These are phyloP conservation scores for Pleurotus tuoliensis DNA, from an alignment of 768 basidiomycete genomes.

Conservation along the genomic window DNA sequence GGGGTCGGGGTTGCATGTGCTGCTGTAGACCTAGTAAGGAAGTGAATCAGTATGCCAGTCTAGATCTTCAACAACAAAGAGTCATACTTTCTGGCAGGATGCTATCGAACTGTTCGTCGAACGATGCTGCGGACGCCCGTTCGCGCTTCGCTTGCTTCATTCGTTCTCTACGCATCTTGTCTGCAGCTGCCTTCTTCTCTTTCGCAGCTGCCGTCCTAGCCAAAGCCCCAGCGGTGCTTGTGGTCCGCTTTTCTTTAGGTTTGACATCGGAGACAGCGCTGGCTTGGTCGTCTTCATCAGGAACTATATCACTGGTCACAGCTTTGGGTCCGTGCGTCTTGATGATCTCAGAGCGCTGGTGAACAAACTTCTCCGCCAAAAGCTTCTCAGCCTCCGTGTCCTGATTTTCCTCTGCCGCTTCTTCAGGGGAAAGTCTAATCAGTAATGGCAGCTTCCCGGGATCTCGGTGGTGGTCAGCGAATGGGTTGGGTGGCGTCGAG, in stretches of 20 bases:
- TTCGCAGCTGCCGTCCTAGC: slow-evolving; percentile 19
- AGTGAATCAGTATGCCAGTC: not conserved
- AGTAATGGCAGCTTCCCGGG: slow-evolving; percentile 34
- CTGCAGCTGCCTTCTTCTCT: slow-evolving; percentile 23
- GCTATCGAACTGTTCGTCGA: slow-evolving; percentile 7
- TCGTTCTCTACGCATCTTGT: slow-evolving; percentile 17
- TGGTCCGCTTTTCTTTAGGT: slow-evolving; percentile 20
- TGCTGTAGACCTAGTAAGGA: slow-evolving; percentile 2
- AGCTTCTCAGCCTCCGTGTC: slow-evolving; percentile 40
- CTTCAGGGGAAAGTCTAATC: slow-evolving; percentile 33
- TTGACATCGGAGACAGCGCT: slow-evolving; percentile 13
- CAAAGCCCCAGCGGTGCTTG: slow-evolving; percentile 16
- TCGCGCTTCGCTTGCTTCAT: slow-evolving; percentile 19
- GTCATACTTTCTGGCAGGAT: slow-evolving; percentile 5
- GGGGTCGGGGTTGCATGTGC: not conserved
- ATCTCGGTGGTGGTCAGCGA: slow-evolving; percentile 41
- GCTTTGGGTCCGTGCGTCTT: slow-evolving; percentile 27
- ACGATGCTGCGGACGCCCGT: slow-evolving; percentile 6
- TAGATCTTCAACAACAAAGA: not conserved
- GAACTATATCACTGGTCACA: slow-evolving; percentile 5
- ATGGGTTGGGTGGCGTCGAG: slow-evolving; percentile 44
- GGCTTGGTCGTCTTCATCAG: slow-evolving; percentile 5
- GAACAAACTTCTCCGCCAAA: slow-evolving; percentile 33
- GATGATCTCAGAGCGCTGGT: slow-evolving; percentile 36
- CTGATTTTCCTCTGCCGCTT: slow-evolving; percentile 39